Evolutionary conservation across 148 eudicot species (phyloP).

Genomic region (Cornus suecica): DNA sequence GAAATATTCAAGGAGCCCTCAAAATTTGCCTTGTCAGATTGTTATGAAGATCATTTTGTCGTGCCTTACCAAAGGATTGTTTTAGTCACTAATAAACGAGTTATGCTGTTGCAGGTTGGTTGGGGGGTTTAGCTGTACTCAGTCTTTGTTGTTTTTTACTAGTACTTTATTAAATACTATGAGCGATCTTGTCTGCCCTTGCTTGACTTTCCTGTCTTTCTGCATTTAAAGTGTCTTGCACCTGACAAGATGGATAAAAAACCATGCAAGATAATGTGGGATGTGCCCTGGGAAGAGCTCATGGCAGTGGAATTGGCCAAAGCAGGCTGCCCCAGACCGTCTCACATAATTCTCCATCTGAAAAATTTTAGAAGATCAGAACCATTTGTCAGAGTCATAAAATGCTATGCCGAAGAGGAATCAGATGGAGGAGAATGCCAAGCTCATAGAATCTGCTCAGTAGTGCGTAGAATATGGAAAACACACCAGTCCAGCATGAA

Average conservation of each 20-base stretch:
- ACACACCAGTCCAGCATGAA: slow-evolving; percentile 53
- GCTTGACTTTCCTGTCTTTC: slow-evolving; percentile 11
- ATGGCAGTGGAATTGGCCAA: slow-evolving; percentile 83
- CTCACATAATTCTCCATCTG: slow-evolving; percentile 85
- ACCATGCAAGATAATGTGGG: slow-evolving; percentile 98
- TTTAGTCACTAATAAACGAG: slow-evolving; percentile 75
- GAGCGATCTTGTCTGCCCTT: not conserved
- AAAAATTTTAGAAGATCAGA: slow-evolving; percentile 69
- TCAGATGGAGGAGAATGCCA: slow-evolving; percentile 53
- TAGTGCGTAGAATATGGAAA: slow-evolving; percentile 83
- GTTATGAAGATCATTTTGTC: slow-evolving; percentile 83
- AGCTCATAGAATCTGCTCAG: slow-evolving; percentile 75
- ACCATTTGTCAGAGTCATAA: slow-evolving; percentile 73
- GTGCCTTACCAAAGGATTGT: slow-evolving; percentile 76
- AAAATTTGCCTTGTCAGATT: slow-evolving; percentile 90
- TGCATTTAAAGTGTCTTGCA: slow-evolving; percentile 48
- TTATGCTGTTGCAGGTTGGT: slow-evolving; percentile 83
- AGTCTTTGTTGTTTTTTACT: not conserved
- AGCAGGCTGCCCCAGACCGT: slow-evolving; percentile 65
- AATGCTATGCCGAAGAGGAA: slow-evolving; percentile 70
- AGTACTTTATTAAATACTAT: not conserved
- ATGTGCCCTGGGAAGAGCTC: slow-evolving; percentile 91
- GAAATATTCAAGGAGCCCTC: slow-evolving; percentile 97
- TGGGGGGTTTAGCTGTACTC: slow-evolving; percentile 5
- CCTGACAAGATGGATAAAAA: slow-evolving; percentile 71